A percentile compares a stretch with the other conserved stretches of the same genome.
phyloP scores from a whole-genome alignment of 352 stramenopile genomes.

The Pythium pectinolyticum region DNA sequence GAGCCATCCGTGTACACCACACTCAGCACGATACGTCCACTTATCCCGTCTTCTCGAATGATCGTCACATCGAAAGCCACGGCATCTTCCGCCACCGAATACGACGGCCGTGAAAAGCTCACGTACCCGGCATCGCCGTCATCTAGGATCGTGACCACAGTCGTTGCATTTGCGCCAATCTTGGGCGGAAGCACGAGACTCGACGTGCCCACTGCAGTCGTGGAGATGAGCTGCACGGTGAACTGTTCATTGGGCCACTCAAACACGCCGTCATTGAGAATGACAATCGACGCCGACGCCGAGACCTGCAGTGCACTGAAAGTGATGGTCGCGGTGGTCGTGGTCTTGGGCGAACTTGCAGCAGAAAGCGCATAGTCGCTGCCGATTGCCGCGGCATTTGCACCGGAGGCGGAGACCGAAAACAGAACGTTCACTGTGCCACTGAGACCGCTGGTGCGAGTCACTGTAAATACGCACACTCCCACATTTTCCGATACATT shows the following conservation, averaged over 20 bases:
- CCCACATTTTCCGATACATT: constrained; percentile 47
- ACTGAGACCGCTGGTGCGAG: constrained; percentile 47
- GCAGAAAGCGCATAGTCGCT: constrained; percentile 40
- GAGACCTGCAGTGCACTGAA: constrained; percentile 37
- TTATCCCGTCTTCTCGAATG: constrained; percentile 47
- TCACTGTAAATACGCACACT: constrained; percentile 31
- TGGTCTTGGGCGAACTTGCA: constrained; percentile 11
- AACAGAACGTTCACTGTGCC: constrained; percentile 42
- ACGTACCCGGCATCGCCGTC: constrained; percentile 62
- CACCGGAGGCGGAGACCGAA: background rate
- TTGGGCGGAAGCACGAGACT: constrained; percentile 15
- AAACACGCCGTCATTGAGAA: constrained; percentile 52
- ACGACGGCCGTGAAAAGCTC: constrained; percentile 37
- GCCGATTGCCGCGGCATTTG: constrained; percentile 31
- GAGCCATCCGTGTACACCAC: constrained; percentile 44
- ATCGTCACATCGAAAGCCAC: constrained; percentile 34
- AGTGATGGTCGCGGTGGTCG: constrained; percentile 26
- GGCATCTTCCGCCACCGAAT: constrained; percentile 38
- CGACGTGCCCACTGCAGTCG: background rate
- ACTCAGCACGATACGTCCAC: constrained; percentile 32
- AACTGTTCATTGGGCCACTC: constrained; percentile 45
- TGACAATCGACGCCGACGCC: constrained; percentile 33
- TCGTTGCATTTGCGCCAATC: constrained; percentile 37
- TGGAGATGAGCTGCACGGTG: constrained; percentile 31
- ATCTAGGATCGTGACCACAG: constrained; percentile 53